Percentiles rank a stretch among this genome's conserved stretches.
These are phyloP conservation scores for Aureobasidium lini DNA, from an alignment of 2,329 filamentous ascomycete genomes.

Conservation along the genomic window DNA sequence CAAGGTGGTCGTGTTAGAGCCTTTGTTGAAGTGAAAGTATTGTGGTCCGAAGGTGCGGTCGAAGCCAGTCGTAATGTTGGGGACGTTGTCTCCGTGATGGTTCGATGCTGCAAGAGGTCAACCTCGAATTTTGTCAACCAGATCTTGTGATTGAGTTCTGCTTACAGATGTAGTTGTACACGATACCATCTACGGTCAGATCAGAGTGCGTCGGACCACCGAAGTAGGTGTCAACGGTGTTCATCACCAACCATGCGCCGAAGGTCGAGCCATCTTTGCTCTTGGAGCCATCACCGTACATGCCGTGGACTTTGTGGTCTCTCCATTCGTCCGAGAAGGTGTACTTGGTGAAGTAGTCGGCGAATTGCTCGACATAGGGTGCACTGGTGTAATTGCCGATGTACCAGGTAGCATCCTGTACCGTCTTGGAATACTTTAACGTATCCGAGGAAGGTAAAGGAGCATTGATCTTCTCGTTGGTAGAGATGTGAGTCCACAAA, in stretches of 20 bases:
- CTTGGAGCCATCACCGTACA: slow-evolving; percentile 45
- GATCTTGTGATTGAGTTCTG: background rate
- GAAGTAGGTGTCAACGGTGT: slow-evolving; percentile 56
- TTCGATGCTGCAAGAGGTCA: slow-evolving; percentile 40
- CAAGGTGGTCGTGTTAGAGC: slow-evolving; percentile 39
- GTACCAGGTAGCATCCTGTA: slow-evolving; percentile 60
- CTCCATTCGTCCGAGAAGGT: slow-evolving; percentile 54
- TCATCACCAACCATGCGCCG: slow-evolving; percentile 58
- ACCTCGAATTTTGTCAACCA: too few species aligned
- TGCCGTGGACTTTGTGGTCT: slow-evolving; percentile 50
- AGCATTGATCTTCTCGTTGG: slow-evolving; percentile 48
- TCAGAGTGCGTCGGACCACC: slow-evolving; percentile 57
- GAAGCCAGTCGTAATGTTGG: slow-evolving; percentile 58
- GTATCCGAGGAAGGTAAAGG: slow-evolving; percentile 42
- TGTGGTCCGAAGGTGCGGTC: slow-evolving; percentile 59
- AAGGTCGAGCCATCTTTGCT: slow-evolving; percentile 47
- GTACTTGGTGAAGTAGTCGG: slow-evolving; percentile 61
- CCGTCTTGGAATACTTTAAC: slow-evolving; percentile 31
- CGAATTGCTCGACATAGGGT: slow-evolving; percentile 48
- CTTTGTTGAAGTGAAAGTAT: slow-evolving; percentile 57
- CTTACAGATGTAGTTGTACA: slow-evolving; percentile 54
- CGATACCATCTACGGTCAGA: slow-evolving; percentile 55
- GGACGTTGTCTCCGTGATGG: slow-evolving; percentile 55
- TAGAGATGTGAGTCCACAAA: slow-evolving; percentile 57
- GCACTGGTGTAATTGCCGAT: slow-evolving; percentile 46